Conservation (phyloP, 2,329 filamentous ascomycete species). For the Sclerotinia spermophila region DNA sequence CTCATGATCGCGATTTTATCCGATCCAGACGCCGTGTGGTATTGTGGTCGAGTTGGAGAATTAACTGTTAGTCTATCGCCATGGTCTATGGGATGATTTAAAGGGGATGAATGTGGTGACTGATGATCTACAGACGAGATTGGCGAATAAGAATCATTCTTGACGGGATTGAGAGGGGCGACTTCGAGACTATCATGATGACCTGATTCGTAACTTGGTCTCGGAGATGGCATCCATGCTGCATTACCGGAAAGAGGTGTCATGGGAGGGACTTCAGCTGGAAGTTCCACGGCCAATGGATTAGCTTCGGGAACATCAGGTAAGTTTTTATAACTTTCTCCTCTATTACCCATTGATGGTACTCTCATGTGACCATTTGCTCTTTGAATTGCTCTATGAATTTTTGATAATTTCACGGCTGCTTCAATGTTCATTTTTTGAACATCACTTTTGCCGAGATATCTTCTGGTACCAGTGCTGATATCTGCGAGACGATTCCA, state of each 20-base stretch:
- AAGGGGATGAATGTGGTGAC: conserved; percentile 14
- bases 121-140: conserved; percentile 27
- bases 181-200: conserved; percentile 33
- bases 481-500: conserved; percentile 94
- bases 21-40: conserved; percentile 52
- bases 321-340: conserved; percentile 25
- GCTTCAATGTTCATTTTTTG: conserved; percentile 74
- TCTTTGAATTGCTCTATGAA: conserved; percentile 64
- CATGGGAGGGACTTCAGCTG: conserved; percentile 43
- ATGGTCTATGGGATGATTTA: conserved; percentile 37
- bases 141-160: conserved; percentile 40
- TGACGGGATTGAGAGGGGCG: conserved; percentile 8
- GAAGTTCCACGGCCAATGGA: conserved; percentile 50
- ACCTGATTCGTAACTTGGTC: conserved; percentile 37
- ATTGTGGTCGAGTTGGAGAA: conserved; percentile 57
- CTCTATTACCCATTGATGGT: conserved; percentile 12
- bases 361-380: conserved; percentile 22
- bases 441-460: conserved; percentile 69
- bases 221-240: conserved; percentile 27
- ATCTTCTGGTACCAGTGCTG: conserved; percentile 84
- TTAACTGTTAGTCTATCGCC: conserved; percentile 53
- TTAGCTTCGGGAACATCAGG: conserved; percentile 40
- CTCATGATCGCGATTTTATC: conserved; percentile 67
- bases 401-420: conserved; percentile 77
- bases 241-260: conserved; percentile 20